Base-by-base conservation (phyloP, 108 stramenopile genomes). In the Skeletonema menzelii region DNA sequence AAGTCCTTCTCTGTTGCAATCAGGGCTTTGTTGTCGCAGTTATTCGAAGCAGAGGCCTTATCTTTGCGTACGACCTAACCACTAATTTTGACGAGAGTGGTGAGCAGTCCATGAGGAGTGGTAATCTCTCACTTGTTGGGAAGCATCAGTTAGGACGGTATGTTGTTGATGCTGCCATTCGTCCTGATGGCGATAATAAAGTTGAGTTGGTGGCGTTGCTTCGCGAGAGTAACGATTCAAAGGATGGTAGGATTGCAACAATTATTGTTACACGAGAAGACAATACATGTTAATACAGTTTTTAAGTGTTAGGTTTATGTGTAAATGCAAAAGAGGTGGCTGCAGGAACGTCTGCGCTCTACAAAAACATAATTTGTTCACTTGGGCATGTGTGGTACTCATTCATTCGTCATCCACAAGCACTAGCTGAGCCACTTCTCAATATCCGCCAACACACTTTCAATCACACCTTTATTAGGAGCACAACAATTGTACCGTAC, bases 111-210 rank as follows among this genome's bases (percentile, higher is more conserved):
- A 37, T 10, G 6, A n/a, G 15, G 0, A n/a, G 40, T n/a, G 86
- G 77, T 5, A 80, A 84, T 31, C 68, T 93, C 53, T 76, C 75
- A 55, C 75, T 90, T 35, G 81, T 91, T 49, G 88, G 88, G 15
- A 67, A 82, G 59, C 87, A 87, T 65, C 72, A 59, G 49, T 76
- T 93, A 20, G 75, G 55, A 3, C 89, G 81, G 10, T 95, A 85
- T 67, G 82, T 95, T 40, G 88, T 95, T 4, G 95, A 95, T 85
- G 92, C 87, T 35, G 91, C 89, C 15, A 85, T 95, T 72, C 77
- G 92, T 27, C 83, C 86, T 64, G 76, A 81, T 40, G 79, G 81
- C 24, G 86, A 83, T 28, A 82, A 82, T 24, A 85, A 79, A 20
- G 87, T 84, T 31, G 95, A 95, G 65, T 78, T 95, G 63, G 95